Evolutionary conservation across 768 basidiomycete species (phyloP).

Genomic region (Lactarius trivialis): DNA sequence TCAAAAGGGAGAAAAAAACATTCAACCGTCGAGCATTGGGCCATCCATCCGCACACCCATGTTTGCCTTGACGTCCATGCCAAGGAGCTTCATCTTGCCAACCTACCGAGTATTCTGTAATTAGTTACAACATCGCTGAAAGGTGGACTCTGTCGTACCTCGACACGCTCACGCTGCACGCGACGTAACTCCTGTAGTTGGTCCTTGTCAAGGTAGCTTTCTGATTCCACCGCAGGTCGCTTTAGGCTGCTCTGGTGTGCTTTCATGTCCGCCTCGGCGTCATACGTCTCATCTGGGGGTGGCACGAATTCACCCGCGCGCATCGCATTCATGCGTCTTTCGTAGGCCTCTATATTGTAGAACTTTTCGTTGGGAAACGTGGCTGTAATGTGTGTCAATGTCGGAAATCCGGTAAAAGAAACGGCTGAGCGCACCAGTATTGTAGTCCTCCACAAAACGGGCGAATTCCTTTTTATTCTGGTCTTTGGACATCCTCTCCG

Average conservation of each 20-base stretch:
- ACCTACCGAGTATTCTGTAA: slow-evolving; percentile 37
- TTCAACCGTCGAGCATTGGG: slow-evolving; percentile 45
- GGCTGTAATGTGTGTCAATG: slow-evolving; percentile 38
- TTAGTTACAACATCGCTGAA: not conserved
- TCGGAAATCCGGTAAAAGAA: not conserved
- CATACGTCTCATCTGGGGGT: slow-evolving; percentile 64
- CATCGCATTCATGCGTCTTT: slow-evolving; percentile 75
- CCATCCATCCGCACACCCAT: slow-evolving; percentile 88
- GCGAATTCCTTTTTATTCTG: slow-evolving; percentile 81
- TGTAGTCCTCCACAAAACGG: slow-evolving; percentile 76
- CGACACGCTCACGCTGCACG: slow-evolving; percentile 79
- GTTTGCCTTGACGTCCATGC: slow-evolving; percentile 79
- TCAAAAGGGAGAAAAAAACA: not conserved
- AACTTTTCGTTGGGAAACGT: slow-evolving; percentile 94
- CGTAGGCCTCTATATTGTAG: slow-evolving; percentile 84
- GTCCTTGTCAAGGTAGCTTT: slow-evolving; percentile 70
- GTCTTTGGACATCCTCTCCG: slow-evolving; percentile 81
- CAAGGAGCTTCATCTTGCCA: slow-evolving; percentile 79
- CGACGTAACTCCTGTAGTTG: slow-evolving; percentile 75
- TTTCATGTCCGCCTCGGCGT: slow-evolving; percentile 78
- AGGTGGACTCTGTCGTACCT: slow-evolving; percentile 43
- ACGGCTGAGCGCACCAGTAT: slow-evolving; percentile 49
- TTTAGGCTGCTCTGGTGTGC: slow-evolving; percentile 68
- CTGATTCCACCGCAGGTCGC: slow-evolving; percentile 56
- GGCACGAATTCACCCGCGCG: slow-evolving; percentile 80